These are phyloP conservation scores for Pseudognaphalium luteoalbum DNA, from an alignment of 129 eudicot genomes.

Conservation along the genomic window DNA sequence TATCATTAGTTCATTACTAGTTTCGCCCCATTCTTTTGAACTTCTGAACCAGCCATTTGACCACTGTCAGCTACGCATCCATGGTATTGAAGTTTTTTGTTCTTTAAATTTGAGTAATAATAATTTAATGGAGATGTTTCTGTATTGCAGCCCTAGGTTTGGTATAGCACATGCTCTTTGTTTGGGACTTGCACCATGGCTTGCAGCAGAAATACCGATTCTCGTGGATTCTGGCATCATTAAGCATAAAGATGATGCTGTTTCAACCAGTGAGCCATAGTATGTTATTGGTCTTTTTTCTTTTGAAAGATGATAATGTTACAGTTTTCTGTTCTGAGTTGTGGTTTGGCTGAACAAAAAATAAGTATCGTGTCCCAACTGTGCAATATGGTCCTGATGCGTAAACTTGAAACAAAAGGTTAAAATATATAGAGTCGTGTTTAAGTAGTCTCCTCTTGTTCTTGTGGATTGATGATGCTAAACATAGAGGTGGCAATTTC, in stretches of 20 bases:
- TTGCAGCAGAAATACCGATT: slow-evolving; percentile 94
- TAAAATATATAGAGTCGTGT: slow-evolving; percentile 16
- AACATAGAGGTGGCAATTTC: background rate
- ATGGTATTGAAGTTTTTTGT: background rate
- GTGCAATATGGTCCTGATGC: slow-evolving; percentile 23
- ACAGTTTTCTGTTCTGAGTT: slow-evolving; percentile 8
- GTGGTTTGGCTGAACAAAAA: slow-evolving; percentile 22
- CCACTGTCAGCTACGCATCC: background rate
- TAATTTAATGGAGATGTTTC: background rate
- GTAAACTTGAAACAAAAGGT: slow-evolving; percentile 17
- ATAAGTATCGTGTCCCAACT: slow-evolving; percentile 20
- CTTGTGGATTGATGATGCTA: background rate
- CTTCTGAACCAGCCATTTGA: background rate
- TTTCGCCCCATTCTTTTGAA: background rate
- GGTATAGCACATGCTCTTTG: slow-evolving; percentile 98
- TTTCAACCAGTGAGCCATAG: slow-evolving; percentile 64
- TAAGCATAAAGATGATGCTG: slow-evolving; percentile 88
- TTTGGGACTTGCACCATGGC: slow-evolving; percentile 99
- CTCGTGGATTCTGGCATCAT: slow-evolving; percentile 97
- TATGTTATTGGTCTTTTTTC: slow-evolving; percentile 11
- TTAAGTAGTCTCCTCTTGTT: slow-evolving; percentile 12
- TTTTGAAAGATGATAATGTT: background rate
- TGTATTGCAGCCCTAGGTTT: slow-evolving; percentile 78
- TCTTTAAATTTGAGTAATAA: slow-evolving; percentile 1
- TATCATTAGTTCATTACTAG: background rate